Conservation (phyloP, 257 asterid species). For the Petrea volubilis region DNA sequence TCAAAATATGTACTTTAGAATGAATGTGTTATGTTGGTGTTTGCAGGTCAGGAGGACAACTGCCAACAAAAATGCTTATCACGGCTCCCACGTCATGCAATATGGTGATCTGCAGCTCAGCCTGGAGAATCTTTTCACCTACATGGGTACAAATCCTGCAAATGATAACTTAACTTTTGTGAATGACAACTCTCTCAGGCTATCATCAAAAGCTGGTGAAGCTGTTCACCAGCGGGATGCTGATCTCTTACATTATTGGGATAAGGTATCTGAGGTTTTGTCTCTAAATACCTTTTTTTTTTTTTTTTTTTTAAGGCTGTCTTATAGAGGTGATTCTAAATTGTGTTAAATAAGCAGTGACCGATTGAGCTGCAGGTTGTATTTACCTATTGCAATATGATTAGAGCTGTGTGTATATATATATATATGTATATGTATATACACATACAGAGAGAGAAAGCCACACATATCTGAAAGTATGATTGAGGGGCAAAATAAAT, state of each 20-base stretch:
- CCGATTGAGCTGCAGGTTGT: too few relatives aligned
- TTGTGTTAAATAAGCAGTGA: too few relatives aligned
- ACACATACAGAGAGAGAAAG: too few relatives aligned
- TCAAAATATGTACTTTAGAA: constrained; percentile 1
- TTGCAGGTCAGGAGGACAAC: constrained; percentile 79
- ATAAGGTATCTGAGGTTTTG: constrained; percentile 55
- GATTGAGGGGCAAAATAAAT: background rate
- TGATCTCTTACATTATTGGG: constrained; percentile 96
- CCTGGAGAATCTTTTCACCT: constrained; percentile 53
- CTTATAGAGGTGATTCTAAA: too few relatives aligned
- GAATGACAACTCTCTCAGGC: constrained; percentile 50
- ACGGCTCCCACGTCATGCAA: constrained; percentile 98
- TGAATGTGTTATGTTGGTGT: constrained; percentile 21
- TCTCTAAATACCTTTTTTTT: background rate
- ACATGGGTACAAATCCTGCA: constrained; percentile 93
- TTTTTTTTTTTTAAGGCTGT: too few relatives aligned
- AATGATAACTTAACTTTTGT: constrained; percentile 69
- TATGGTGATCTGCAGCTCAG: constrained; percentile 74
- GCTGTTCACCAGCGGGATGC: constrained; percentile 94
- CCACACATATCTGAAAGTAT: too few relatives aligned
- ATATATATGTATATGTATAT: too few relatives aligned
- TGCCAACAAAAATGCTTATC: constrained; percentile 50
- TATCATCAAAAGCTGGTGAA: constrained; percentile 60
- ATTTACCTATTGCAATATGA: too few relatives aligned
- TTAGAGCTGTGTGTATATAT: too few relatives aligned